Conservation (phyloP, 768 basidiomycete genomes). For the Trametes elegans region DNA sequence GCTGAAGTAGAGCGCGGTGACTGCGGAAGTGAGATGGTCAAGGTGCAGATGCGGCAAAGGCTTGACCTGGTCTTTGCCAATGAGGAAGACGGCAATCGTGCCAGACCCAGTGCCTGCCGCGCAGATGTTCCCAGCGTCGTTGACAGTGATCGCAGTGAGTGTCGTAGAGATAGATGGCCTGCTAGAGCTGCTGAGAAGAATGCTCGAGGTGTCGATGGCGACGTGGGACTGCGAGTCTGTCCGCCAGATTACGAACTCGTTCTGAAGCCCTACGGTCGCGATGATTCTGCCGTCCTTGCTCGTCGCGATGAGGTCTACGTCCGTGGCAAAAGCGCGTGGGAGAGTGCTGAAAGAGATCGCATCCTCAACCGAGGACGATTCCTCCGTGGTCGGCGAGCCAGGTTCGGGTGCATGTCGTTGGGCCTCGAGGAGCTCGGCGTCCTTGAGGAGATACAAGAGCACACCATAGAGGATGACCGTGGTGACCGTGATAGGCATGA, state of each 20-base stretch:
- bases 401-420: slow-evolving; percentile 63
- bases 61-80: slow-evolving; percentile 40
- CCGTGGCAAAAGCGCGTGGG: slow-evolving; percentile 77
- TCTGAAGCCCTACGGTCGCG: slow-evolving; percentile 73
- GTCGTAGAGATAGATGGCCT: slow-evolving; percentile 47
- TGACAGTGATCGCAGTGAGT: slow-evolving; percentile 61
- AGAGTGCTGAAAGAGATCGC: slow-evolving; percentile 63
- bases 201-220: slow-evolving; percentile 49
- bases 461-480: slow-evolving; percentile 72
- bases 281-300: slow-evolving; percentile 66
- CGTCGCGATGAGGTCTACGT: slow-evolving; percentile 76
- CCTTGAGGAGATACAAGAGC: slow-evolving; percentile 83
- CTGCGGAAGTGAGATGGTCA: slow-evolving; percentile 32
- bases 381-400: slow-evolving; percentile 33
- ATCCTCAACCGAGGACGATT: slow-evolving; percentile 36
- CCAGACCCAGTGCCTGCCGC: slow-evolving; percentile 75
- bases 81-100: slow-evolving; percentile 58
- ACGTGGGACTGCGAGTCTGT: slow-evolving; percentile 41
- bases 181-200: slow-evolving; percentile 48
- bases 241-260: slow-evolving; percentile 74
- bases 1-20: slow-evolving; percentile 13
- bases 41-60: slow-evolving; percentile 43
- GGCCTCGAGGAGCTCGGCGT: slow-evolving; percentile 86
- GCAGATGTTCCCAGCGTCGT: slow-evolving; percentile 56
- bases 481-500: slow-evolving; percentile 80